Conservation (phyloP, 2,329 filamentous ascomycete genomes). For the Rhinocladiella similis region DNA sequence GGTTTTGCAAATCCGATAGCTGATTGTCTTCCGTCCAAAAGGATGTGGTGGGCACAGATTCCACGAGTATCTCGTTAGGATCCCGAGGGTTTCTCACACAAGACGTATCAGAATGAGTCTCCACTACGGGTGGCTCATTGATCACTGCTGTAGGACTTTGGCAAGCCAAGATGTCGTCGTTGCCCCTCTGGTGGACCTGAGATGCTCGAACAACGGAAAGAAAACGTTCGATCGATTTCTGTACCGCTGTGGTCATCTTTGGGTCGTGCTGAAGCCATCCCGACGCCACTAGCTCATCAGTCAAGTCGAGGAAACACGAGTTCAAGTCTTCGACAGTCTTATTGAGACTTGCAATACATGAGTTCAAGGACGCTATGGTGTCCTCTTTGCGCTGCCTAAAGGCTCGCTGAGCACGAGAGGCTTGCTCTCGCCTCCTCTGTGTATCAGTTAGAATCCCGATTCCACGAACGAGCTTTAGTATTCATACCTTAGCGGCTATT, state of each 20-base stretch:
- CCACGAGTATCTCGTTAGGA: neutral
- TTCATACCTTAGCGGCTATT: neutral
- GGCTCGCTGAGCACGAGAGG: conserved; percentile 6
- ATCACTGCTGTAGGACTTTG: too few species aligned
- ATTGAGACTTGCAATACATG: neutral
- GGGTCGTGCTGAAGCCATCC: conserved; percentile 4
- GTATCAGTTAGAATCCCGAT: neutral
- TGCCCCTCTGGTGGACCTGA: neutral
- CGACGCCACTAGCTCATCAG: conserved; percentile 1
- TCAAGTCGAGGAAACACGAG: neutral
- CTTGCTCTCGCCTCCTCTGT: conserved; percentile 4
- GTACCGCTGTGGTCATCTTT: conserved; percentile 1
- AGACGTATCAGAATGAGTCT: neutral
- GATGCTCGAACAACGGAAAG: neutral
- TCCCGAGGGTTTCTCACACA: neutral
- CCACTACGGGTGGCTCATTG: neutral
- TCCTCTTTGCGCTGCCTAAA: conserved; percentile 11
- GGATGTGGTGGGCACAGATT: neutral
- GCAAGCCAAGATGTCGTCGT: neutral
- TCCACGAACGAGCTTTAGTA: neutral
- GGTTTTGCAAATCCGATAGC: neutral
- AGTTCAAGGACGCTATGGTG: neutral
- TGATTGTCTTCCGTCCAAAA: neutral
- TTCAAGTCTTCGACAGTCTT: conserved; percentile 2
- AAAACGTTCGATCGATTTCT: conserved; percentile 3